Evolutionary conservation across 2,329 filamentous ascomycete genomes (phyloP).

Genomic region (Grosmannia penicillata): DNA sequence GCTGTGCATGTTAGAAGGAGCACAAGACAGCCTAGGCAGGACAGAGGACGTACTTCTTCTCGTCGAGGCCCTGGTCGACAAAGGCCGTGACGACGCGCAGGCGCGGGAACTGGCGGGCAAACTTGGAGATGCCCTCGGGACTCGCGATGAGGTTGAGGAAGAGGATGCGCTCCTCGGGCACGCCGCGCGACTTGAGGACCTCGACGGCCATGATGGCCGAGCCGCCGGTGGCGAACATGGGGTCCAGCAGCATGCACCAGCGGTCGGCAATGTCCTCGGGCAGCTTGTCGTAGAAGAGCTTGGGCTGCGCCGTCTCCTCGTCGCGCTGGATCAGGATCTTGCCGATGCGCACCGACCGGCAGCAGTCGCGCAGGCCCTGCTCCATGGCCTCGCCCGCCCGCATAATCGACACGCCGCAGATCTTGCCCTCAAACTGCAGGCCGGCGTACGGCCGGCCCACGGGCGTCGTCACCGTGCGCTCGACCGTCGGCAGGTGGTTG

Average conservation of each 20-base stretch:
- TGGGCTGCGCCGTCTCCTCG: conserved; percentile 83
- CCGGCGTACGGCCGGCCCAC: conserved; percentile 79
- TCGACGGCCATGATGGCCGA: conserved; percentile 95
- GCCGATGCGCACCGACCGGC: conserved; percentile 91
- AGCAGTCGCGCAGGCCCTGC: conserved; percentile 89
- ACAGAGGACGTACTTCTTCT: conserved; percentile 62
- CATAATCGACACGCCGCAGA: conserved; percentile 98
- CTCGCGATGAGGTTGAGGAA: conserved; percentile 98
- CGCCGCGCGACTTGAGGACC: conserved; percentile 75
- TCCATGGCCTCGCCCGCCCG: conserved; percentile 97
- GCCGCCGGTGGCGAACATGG: conserved; percentile 98
- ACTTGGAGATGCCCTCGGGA: conserved; percentile 78
- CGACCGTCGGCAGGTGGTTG: conserved; percentile 86
- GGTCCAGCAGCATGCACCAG: conserved; percentile 89
- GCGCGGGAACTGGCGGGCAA: conserved; percentile 77
- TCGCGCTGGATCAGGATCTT: conserved; percentile 98
- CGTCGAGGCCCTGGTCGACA: conserved; percentile 83
- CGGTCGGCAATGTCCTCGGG: conserved; percentile 83
- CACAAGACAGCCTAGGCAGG: too few species aligned
- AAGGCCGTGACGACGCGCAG: conserved; percentile 90
- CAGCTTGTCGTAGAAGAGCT: conserved; percentile 95
- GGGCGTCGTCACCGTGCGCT: conserved; percentile 79
- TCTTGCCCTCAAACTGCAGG: conserved; percentile 93
- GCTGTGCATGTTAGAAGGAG: too few species aligned
- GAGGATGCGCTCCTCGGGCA: conserved; percentile 86